Conservation (phyloP, 108 stramenopile genomes). For the Mediolabrus comicus region DNA sequence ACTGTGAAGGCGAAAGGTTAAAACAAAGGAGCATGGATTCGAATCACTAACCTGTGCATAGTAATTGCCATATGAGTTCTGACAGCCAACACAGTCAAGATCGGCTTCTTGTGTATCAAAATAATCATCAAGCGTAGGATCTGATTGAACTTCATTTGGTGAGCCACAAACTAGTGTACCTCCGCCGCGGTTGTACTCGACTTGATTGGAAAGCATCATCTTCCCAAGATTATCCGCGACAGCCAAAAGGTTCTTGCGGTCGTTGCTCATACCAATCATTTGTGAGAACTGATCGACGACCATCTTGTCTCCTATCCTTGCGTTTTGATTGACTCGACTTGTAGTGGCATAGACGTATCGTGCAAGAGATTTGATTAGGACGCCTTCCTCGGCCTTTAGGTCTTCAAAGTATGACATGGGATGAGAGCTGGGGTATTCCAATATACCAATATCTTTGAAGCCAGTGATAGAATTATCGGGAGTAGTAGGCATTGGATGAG, state of each 20-base stretch:
- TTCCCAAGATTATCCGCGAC: conserved; percentile 20
- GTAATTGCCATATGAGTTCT: conserved; percentile 31
- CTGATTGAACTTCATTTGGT: conserved; percentile 51
- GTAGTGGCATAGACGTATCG: conserved; percentile 10
- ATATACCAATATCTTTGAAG: conserved; percentile 17
- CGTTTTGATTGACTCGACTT: conserved; percentile 19
- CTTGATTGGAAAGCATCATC: conserved; percentile 13
- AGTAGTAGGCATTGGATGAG: conserved; percentile 17
- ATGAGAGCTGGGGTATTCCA: conserved; percentile 33
- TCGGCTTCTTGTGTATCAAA: conserved; percentile 32
- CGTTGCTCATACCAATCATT: conserved; percentile 5
- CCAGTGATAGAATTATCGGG: conserved; percentile 22
- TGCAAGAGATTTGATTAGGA: not conserved
- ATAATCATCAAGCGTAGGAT: conserved; percentile 40
- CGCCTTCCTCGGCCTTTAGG: not conserved
- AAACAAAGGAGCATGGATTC: no score
- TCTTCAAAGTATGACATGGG: conserved; percentile 37
- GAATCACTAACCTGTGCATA: no score
- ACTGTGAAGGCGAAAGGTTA: no score
- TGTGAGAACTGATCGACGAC: conserved; percentile 33
- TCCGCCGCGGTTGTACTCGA: conserved; percentile 22
- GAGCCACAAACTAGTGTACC: conserved; percentile 48
- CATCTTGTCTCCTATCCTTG: conserved; percentile 38
- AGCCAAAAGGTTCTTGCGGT: conserved; percentile 13
- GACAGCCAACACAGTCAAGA: conserved; percentile 38